Percentiles rank a stretch among this genome's conserved stretches.
Evolutionary conservation across 495 filamentous ascomycete genomes (phyloP).

Genomic region (Lasiosphaeria hispida): DNA sequence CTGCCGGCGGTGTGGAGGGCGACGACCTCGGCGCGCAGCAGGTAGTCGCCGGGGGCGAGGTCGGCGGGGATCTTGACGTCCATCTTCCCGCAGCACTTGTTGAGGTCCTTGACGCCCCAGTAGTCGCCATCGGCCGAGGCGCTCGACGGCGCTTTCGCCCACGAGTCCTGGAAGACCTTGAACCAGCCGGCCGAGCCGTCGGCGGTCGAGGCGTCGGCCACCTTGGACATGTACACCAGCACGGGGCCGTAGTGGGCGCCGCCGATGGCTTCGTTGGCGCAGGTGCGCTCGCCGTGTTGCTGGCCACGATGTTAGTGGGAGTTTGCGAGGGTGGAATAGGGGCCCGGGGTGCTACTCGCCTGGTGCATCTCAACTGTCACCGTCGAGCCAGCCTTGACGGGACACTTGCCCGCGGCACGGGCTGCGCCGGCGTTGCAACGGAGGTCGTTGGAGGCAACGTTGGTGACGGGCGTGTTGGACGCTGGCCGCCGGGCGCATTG

Average conservation of each 20-base stretch:
- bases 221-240: slow-evolving; percentile 53
- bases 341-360: slow-evolving; percentile 25
- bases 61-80: slow-evolving; percentile 47
- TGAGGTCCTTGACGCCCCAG: slow-evolving; percentile 54
- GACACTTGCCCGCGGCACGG: slow-evolving; percentile 39
- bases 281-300: slow-evolving; percentile 45
- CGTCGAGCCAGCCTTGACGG: slow-evolving; percentile 45
- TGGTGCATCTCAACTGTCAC: slow-evolving; percentile 55
- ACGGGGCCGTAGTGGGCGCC: slow-evolving; percentile 50
- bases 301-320: slow-evolving; percentile 3
- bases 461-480: slow-evolving; percentile 48
- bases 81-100: slow-evolving; percentile 52
- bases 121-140: slow-evolving; percentile 41
- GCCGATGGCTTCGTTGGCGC: slow-evolving; percentile 47
- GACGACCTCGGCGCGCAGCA: slow-evolving; percentile 52
- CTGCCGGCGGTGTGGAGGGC: slow-evolving; percentile 46
- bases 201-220: slow-evolving; percentile 47
- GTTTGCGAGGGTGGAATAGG: slow-evolving; percentile 10
- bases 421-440: slow-evolving; percentile 42
- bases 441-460: slow-evolving; percentile 37
- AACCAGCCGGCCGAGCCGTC: slow-evolving; percentile 48
- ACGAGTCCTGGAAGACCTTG: slow-evolving; percentile 52
- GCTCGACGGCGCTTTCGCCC: slow-evolving; percentile 37
- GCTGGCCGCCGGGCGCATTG: slow-evolving; percentile 40
- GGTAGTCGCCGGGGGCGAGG: slow-evolving; percentile 50